Base-by-base conservation (phyloP, 2,329 filamentous ascomycete species). In the Lecanicillium sp. region DNA sequence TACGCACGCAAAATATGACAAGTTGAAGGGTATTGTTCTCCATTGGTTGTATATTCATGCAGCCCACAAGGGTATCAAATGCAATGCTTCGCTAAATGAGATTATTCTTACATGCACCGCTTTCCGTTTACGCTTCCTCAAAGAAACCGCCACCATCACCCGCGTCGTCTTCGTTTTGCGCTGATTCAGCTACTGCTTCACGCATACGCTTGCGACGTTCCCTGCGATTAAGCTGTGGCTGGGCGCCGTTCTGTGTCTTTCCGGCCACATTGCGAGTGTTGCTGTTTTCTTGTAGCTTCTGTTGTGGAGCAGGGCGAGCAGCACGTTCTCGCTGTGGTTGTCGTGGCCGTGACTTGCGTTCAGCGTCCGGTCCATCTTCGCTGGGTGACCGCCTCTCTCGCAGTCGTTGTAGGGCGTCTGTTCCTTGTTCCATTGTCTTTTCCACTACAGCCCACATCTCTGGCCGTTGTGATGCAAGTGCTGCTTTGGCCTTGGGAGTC, bases 401-500 rank as follows among this genome's bases (percentile, higher is more conserved):
- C 35, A 84, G 51, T 37, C 54, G 61, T 43, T 73, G 67, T 37
- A 84, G 53, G 12, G 68, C 68, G 1, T 63, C 48, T 3, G 54
- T 63, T 6, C 78, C 78, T 28, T 76, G 64, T 38, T 66, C 62
- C 65, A 83, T 78, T 11, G 78, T 71, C 50, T 74, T 66, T 60
- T 85, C 81, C 14, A 90, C 71, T 12, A 70, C 60, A 13, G 62
- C 60, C 84, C 84, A 88, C 64, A 88, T 73, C n/a, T 74, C 68
- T 6, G 71, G 68, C 42, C 72, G 59, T 42, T 69, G 62, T 5
- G 62, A 55, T n/a, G 61, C 60, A 13, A 76, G 52, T 4, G 64
- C 56, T 16, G 65, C 62, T 58, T 48, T 61, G 31, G 64, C 67
- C 49, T 57, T 64, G 30, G 62, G 64, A 30, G 48, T 55, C 42